A percentile compares a stretch with the other conserved stretches of the same genome.
Evolutionary conservation across 768 basidiomycete species (phyloP).

Genomic region (Trametes cubensis): DNA sequence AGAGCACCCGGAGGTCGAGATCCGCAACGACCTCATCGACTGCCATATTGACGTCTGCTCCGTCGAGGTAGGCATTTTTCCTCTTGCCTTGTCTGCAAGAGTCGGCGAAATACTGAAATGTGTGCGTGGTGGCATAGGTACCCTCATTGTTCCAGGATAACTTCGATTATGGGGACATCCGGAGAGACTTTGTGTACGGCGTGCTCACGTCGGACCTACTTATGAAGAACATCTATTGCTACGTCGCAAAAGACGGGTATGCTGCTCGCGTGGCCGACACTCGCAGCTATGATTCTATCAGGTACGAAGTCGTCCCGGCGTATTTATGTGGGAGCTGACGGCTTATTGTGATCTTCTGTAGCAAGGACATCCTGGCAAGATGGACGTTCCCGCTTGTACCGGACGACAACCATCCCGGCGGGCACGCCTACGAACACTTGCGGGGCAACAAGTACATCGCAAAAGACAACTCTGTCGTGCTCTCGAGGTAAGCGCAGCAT

Average conservation of each 20-base stretch:
- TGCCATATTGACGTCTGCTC: constrained; percentile 93
- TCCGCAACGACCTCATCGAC: constrained; percentile 86
- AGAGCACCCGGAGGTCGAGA: constrained; percentile 78
- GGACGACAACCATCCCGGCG: constrained; percentile 88
- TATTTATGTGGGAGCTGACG: neutral
- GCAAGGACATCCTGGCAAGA: constrained; percentile 89
- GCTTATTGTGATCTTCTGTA: constrained; percentile 36
- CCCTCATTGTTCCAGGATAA: constrained; percentile 98
- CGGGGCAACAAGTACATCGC: constrained; percentile 90
- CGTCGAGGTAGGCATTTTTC: constrained; percentile 66
- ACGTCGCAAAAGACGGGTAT: constrained; percentile 86
- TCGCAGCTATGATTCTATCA: constrained; percentile 86
- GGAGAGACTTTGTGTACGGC: constrained; percentile 92
- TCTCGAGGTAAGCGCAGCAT: constrained; percentile 68
- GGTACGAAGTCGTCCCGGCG: constrained; percentile 47
- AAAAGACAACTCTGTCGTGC: constrained; percentile 70
- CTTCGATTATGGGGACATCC: constrained; percentile 93
- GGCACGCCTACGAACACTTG: constrained; percentile 81
- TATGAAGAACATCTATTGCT: constrained; percentile 93
- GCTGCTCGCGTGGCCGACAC: constrained; percentile 94
- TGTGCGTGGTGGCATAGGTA: constrained; percentile 51
- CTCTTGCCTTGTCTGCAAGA: neutral
- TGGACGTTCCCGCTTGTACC: constrained; percentile 97
- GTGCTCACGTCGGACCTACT: constrained; percentile 92
- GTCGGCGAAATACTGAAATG: neutral